These are phyloP conservation scores for Penicillium argentinense DNA, from an alignment of 495 filamentous ascomycete species.

Conservation along the genomic window DNA sequence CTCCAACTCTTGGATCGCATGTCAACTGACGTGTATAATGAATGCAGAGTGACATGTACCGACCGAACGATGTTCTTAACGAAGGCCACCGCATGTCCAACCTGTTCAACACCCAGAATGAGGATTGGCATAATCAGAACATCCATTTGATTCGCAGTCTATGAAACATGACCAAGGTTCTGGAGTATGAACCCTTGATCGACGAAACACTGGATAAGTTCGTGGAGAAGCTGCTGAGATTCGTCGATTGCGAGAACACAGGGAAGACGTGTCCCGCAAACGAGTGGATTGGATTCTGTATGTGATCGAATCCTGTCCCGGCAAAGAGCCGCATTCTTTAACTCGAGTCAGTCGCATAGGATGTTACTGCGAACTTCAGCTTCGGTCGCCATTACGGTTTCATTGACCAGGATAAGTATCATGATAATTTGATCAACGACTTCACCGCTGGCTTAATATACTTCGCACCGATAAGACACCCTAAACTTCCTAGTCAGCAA, in stretches of 20 bases:
- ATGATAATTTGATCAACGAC: conserved; percentile 29
- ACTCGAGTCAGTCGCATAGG: conserved; percentile 35
- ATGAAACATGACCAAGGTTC: conserved; percentile 38
- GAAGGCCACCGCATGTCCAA: conserved; percentile 24
- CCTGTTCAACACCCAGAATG: conserved; percentile 45
- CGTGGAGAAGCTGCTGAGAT: conserved; percentile 21
- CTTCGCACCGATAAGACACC: conserved; percentile 22
- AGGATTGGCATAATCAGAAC: conserved; percentile 37
- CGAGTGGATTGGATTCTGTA: conserved; percentile 46
- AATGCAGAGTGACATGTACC: conserved; percentile 29
- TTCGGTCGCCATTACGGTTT: conserved; percentile 43
- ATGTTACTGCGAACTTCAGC: conserved; percentile 42
- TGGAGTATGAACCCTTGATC: conserved; percentile 30
- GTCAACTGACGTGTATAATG: neutral
- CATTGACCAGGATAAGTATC: conserved; percentile 39
- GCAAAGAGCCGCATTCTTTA: no score
- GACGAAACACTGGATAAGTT: conserved; percentile 27
- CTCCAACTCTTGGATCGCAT: neutral
- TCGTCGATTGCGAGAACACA: conserved; percentile 17
- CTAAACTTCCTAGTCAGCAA: no score
- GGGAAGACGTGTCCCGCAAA: conserved; percentile 30
- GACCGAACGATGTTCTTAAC: conserved; percentile 21
- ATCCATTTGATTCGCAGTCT: conserved; percentile 34
- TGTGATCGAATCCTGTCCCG: neutral
- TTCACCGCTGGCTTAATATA: conserved; percentile 19